These are phyloP conservation scores for Lodderomyces parapsilosis DNA, from an alignment of 1,139 yeast species.

Conservation along the genomic window DNA sequence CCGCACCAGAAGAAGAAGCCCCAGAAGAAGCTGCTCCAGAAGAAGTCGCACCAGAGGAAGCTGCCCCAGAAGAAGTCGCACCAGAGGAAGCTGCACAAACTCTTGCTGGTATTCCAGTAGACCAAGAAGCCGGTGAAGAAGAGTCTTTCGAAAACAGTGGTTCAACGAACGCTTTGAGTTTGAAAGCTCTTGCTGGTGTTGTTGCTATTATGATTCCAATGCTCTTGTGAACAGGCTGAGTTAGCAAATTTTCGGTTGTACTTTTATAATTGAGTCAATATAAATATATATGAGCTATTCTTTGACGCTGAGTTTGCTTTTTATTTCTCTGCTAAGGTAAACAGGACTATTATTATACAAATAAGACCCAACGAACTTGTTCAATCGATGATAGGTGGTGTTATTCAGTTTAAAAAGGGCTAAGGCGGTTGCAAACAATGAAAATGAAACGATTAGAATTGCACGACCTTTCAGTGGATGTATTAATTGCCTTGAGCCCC, in stretches of 20 bases:
- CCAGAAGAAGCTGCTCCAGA: neutral
- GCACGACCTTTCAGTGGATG: neutral
- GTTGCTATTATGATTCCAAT: constrained; percentile 3
- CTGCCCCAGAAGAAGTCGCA: too few species aligned
- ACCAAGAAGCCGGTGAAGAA: too few species aligned
- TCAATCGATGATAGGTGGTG: too few species aligned
- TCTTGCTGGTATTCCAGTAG: neutral
- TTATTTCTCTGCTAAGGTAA: too few species aligned
- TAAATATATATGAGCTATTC: too few species aligned
- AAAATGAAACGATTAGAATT: neutral
- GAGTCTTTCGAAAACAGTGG: constrained; percentile 1
- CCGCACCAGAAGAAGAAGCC: neutral
- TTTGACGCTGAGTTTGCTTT: too few species aligned
- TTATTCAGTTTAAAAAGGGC: neutral
- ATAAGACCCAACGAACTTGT: too few species aligned
- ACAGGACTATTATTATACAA: too few species aligned
- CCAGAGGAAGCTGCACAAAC: neutral
- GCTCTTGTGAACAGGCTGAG: neutral
- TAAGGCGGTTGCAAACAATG: constrained; percentile 1
- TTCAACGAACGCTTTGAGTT: neutral
- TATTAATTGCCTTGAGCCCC: too few species aligned
- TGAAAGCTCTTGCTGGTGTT: constrained; percentile 1
- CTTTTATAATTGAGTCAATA: neutral
- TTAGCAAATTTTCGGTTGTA: neutral
- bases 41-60: neutral